Evolutionary conservation across 2,329 filamentous ascomycete genomes (phyloP), one percentile per base, ranked within the genome.

Genomic region (Penicillium italicum): DNA sequence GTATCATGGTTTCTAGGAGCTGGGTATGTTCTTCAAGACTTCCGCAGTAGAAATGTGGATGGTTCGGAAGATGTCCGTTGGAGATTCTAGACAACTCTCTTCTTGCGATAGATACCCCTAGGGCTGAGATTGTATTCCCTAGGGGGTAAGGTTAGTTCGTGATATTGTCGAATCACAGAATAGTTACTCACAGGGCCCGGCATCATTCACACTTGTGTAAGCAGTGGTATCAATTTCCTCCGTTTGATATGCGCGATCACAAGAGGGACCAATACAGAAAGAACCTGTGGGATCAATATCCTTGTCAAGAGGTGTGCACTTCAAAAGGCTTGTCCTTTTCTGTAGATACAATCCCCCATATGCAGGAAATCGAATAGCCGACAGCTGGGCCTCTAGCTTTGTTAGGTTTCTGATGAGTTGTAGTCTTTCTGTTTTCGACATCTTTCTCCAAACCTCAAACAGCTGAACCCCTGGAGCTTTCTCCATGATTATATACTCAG

Each of bases 401-500:
- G 63, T 64, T 37, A 68, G 44, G 26, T 59, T 52, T 41, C 59
- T 63, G 14, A 68, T 68, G 8, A 70, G 55, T 18, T 64, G 36
- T 10, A 65, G 30, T 24, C 58, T 55, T 26, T 67, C 57, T n/a
- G 53, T 66, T 44, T 61, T 62, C 47, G 53, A 59, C 68, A 74
- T 73, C 22, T 44, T 59, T 18, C 58, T 66, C 70, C 68, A 72
- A 53, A 33, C 62, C 53, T 69, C 43, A 38, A 65, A 59, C n/a
- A 75, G 60, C 20, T 61, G 51, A 54, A 73, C 59, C 2, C 74
- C 73, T 5, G 50, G 44, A 5, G 69, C 66, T 55, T 73, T 70
- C 62, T 75, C 69, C 67, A 76, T 74, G 56, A 76, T 71, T 26
- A 76, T 75, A 53, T 75, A 75, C 54, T 76, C 72, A 3, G 64